Percentiles rank a stretch among this genome's conserved stretches.
Evolutionary conservation across 345 rosid genomes (phyloP).

Genomic region (Pseudoturritis turrita): DNA sequence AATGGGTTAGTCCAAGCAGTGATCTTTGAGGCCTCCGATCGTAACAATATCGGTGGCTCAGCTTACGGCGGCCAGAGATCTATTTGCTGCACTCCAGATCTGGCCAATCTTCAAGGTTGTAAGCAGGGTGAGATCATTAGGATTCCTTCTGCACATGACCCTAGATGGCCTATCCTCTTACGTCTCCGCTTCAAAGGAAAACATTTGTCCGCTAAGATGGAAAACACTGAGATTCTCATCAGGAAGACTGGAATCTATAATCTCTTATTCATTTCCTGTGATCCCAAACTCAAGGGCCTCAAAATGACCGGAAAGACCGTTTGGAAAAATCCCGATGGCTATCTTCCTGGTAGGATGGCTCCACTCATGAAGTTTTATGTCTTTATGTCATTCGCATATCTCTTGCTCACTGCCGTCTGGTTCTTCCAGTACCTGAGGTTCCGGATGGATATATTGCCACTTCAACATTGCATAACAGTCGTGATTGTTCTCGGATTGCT

Average conservation of each 20-base stretch:
- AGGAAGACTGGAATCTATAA: conserved; percentile 87
- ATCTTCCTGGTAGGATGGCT: conserved; percentile 96
- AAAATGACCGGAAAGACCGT: conserved; percentile 84
- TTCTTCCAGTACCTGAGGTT: conserved; percentile 73
- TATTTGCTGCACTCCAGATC: conserved; percentile 94
- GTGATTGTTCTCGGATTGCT: conserved; percentile 76
- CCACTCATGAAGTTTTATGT: conserved; percentile 82
- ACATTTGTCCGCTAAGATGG: conserved; percentile 38
- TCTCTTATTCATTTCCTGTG: conserved; percentile 80
- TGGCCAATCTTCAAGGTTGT: conserved; percentile 93
- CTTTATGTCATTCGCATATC: conserved; percentile 65
- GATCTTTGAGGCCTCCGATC: conserved; percentile 89
- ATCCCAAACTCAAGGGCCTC: conserved; percentile 74
- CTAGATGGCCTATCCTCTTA: conserved; percentile 73
- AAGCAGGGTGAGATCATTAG: conserved; percentile 88
- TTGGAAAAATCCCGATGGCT: conserved; percentile 93
- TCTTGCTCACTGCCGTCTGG: conserved; percentile 70
- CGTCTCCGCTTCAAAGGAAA: conserved; percentile 57
- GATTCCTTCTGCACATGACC: conserved; percentile 68
- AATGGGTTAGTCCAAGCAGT: conserved; percentile 76
- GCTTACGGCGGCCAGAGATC: conserved; percentile 99
- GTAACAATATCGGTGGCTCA: conserved; percentile 93
- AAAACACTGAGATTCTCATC: conserved; percentile 44
- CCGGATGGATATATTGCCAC: conserved; percentile 79
- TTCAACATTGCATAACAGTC: conserved; percentile 83